Conservation (phyloP, 208 protist genomes). For the Trichomonas gallinae region DNA sequence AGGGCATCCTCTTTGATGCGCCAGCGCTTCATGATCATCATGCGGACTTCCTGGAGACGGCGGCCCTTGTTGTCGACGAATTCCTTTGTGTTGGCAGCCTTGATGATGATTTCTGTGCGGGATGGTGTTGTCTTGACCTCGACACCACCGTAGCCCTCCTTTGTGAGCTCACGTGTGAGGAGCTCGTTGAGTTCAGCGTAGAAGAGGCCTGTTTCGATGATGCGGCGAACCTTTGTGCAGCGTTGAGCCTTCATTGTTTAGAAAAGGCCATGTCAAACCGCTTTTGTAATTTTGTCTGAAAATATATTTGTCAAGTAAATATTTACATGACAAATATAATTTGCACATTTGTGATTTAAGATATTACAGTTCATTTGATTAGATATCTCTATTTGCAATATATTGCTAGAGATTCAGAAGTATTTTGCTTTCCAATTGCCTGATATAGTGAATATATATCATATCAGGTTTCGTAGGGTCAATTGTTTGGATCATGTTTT, state of each 20-base stretch:
- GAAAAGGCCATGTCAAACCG: background rate
- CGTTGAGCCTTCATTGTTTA: background rate
- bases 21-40: conserved; percentile 92
- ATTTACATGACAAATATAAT: background rate
- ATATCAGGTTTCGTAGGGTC: too few relatives aligned
- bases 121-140: conserved; percentile 79
- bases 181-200: conserved; percentile 99
- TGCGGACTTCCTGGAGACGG: conserved; percentile 89
- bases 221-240: too few relatives aligned
- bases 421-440: too few relatives aligned
- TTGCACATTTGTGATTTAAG: background rate
- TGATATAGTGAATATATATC: too few relatives aligned
- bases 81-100: conserved; percentile 79
- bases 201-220: conserved; percentile 96
- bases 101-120: conserved; percentile 95
- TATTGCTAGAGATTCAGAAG: background rate
- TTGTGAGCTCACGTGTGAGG: conserved; percentile 85
- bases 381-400: background rate
- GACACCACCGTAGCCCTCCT: conserved; percentile 79
- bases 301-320: background rate
- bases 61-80: conserved; percentile 86
- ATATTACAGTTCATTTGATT: background rate
- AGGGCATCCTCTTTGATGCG: conserved; percentile 73
- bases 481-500: too few relatives aligned
- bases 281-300: background rate